Evolutionary conservation across 345 rosid species (phyloP).

Genomic region (Rhodamnia rubescens): DNA sequence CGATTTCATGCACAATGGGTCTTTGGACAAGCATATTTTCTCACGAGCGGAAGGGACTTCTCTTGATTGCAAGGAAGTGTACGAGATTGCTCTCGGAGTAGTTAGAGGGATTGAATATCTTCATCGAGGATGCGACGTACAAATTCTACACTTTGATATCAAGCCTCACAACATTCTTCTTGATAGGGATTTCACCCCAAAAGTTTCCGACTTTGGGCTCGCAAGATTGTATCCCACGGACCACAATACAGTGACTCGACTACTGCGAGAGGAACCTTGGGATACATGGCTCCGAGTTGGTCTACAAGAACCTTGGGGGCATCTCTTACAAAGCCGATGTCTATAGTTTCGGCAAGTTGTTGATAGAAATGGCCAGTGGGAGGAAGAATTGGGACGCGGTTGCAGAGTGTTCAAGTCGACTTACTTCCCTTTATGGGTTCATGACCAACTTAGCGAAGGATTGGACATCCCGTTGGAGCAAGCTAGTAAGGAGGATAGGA

Average conservation of each 20-base stretch:
- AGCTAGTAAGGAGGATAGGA: rapidly evolving
- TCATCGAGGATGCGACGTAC: not conserved
- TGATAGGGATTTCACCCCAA: not conserved
- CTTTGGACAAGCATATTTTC: not conserved
- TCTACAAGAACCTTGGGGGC: not conserved
- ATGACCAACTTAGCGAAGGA: not conserved
- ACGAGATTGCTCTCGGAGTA: not conserved
- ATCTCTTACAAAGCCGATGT: not conserved
- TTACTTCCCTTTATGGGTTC: not conserved
- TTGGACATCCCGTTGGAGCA: rapidly evolving
- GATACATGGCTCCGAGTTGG: not conserved
- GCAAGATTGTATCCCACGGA: not conserved
- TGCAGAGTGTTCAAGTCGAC: rapidly evolving
- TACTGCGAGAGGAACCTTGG: not conserved
- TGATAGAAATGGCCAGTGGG: not conserved
- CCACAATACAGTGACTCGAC: not conserved
- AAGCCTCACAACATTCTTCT: not conserved
- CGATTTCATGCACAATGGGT: not conserved
- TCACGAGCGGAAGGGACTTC: not conserved
- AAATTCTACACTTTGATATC: not conserved
- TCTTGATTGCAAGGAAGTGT: not conserved
- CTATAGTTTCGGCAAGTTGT: not conserved
- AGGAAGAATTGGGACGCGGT: rapidly evolving
- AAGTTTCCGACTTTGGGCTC: not conserved
- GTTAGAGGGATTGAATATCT: not conserved